phyloP scores from a whole-genome alignment of 2,329 filamentous ascomycete species.

The Myrmaecium sp. region DNA sequence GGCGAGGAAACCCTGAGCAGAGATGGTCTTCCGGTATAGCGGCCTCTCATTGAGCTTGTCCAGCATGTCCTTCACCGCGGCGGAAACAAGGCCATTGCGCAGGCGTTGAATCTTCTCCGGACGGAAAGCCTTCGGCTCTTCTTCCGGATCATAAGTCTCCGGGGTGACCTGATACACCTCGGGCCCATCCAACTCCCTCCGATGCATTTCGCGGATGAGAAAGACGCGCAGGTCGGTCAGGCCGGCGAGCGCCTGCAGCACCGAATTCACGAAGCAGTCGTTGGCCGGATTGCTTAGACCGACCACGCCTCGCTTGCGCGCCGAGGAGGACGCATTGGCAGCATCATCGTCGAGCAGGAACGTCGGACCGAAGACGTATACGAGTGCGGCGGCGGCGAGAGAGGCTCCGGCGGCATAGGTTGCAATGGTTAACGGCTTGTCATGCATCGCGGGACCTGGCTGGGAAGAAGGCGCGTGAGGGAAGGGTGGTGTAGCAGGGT shows the following conservation, averaged over 20 bases:
- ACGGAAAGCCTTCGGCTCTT: slow-evolving; percentile 18
- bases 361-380: slow-evolving; percentile 96
- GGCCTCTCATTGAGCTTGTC: slow-evolving; percentile 87
- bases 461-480: slow-evolving; percentile 1
- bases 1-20: slow-evolving; percentile 66
- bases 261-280: slow-evolving; percentile 72
- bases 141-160: slow-evolving; percentile 24
- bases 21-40: slow-evolving; percentile 85
- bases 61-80: slow-evolving; percentile 79
- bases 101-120: slow-evolving; percentile 39
- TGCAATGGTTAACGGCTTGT: slow-evolving; percentile 66
- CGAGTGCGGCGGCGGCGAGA: slow-evolving; percentile 80
- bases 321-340: slow-evolving; percentile 31
- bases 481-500: no score
- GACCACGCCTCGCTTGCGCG: slow-evolving; percentile 71
- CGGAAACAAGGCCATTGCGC: slow-evolving; percentile 69
- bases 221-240: slow-evolving; percentile 79
- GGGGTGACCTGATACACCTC: slow-evolving; percentile 54
- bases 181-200: slow-evolving; percentile 61
- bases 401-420: slow-evolving; percentile 92
- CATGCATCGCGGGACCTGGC: slow-evolving; percentile 43
- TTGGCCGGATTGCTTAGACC: slow-evolving; percentile 81
- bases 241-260: slow-evolving; percentile 82
- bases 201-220: slow-evolving; percentile 78
- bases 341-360: slow-evolving; percentile 82